Percentiles rank a stretch among this genome's conserved stretches.
phyloP scores from a whole-genome alignment of 1,139 yeast species.

The Magnusiomyces paraingens region DNA sequence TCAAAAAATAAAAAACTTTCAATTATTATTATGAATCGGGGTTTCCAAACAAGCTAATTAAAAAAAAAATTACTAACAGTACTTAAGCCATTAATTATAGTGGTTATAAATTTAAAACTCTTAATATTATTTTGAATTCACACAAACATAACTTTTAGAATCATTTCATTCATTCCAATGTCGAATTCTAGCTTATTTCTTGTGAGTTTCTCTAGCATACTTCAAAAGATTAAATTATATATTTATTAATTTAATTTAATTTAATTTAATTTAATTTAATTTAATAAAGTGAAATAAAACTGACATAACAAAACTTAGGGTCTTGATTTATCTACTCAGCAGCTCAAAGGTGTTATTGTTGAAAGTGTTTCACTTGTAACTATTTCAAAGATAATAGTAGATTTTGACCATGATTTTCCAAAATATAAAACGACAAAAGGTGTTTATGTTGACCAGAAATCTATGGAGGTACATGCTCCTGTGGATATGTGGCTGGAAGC shows the following conservation, averaged over 20 bases:
- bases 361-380: constrained; percentile 46
- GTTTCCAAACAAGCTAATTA: no score
- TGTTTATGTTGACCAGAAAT: constrained; percentile 45
- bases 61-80: no score
- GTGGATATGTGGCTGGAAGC: constrained; percentile 89
- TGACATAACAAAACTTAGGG: constrained; percentile 42
- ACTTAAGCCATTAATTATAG: no score
- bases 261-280: not conserved
- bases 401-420: constrained; percentile 60
- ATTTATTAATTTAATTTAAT: not conserved
- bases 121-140: no score
- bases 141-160: no score
- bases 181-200: not conserved
- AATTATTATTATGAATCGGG: no score
- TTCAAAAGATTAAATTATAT: no score
- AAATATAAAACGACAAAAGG: constrained; percentile 64
- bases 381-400: constrained; percentile 54
- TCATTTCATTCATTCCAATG: not conserved
- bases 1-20: no score
- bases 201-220: not conserved
- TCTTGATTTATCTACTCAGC: constrained; percentile 86
- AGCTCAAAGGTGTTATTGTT: constrained; percentile 68
- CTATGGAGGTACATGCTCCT: constrained; percentile 49
- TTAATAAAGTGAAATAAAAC: constrained; percentile 17
- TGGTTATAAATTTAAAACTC: no score